Evolutionary conservation across 108 stramenopile genomes (phyloP), one percentile per base, ranked within the genome.

Genomic region (Bacterosira constricta): DNA sequence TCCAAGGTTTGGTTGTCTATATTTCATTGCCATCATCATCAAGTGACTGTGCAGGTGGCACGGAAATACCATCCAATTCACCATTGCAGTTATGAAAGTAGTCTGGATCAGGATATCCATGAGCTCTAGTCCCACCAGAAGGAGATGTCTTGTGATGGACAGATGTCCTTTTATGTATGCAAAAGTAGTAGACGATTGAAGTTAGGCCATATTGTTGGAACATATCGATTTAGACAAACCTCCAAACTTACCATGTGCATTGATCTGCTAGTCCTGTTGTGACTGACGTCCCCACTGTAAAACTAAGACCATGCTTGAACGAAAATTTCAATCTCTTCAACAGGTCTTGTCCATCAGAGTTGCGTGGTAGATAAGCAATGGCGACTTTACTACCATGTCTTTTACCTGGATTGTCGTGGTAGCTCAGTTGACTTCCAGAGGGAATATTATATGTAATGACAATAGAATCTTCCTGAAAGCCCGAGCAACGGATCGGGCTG

Each of bases 131-230:
- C 6, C 86, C 77, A 26, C 79, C 79, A 25, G 39, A 23, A 31
- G 60, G 41, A 10, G 63, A 52, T 4, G 84, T 88, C 77, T 88
- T 88, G 75, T 88, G 87, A 37, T 79, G 85, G 63, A 88, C 79
- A 20, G 71, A 77, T 4, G 83, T 35, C 42, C 42, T 4, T 2
- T 2, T 44, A n/a, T 5, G 2, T 44, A 44, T 6, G 38, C 6
- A 39, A 11, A 39, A 39, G 38, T 39, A n/a, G n/a, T n/a, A n/a
- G n/a, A n/a, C n/a, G n/a, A n/a, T n/a, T n/a, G n/a, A n/a, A n/a
- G n/a, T n/a, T n/a, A n/a, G n/a, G n/a, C n/a, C n/a, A n/a, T n/a
- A n/a, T n/a, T n/a, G n/a, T n/a, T n/a, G n/a, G 9, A 39, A 39
- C 6, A 39, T 9, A 39, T 39, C 38, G 11, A 11, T 11, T 39